Percentiles rank a stretch among this genome's conserved stretches.
Conservation (phyloP, 768 basidiomycete genomes). For the Saitozyma sp. region DNA sequence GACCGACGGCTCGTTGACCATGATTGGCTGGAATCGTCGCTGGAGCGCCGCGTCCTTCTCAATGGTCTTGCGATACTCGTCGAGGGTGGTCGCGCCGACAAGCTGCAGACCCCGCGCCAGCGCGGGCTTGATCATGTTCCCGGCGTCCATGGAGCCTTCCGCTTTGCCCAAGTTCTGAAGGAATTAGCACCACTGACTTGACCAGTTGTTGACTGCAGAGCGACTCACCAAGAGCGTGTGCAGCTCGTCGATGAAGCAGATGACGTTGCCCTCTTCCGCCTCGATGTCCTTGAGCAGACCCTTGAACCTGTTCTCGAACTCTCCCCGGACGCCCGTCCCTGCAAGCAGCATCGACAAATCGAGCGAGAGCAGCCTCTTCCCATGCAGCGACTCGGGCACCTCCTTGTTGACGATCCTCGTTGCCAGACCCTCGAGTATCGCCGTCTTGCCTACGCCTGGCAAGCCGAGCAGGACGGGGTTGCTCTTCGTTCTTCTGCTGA, state of each 20-base stretch:
- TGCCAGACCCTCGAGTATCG: conserved; percentile 85
- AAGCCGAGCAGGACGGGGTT: conserved; percentile 75
- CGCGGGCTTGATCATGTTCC: conserved; percentile 85
- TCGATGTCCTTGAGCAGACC: conserved; percentile 85
- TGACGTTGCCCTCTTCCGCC: conserved; percentile 69
- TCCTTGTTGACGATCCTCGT: conserved; percentile 82
- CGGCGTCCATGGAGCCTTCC: conserved; percentile 88
- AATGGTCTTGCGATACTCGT: conserved; percentile 88
- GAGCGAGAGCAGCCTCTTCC: conserved; percentile 83
- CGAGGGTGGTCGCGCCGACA: conserved; percentile 86
- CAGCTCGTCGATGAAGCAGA: conserved; percentile 93
- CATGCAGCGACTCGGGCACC: conserved; percentile 87
- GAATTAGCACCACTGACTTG: not conserved
- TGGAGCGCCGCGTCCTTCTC: conserved; percentile 89
- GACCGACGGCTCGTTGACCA: conserved; percentile 83
- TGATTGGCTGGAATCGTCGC: conserved; percentile 84
- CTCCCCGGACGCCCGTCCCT: conserved; percentile 85
- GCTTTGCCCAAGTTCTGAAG: conserved; percentile 73
- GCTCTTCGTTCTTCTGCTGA: conserved; percentile 80
- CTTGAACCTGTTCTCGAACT: conserved; percentile 93
- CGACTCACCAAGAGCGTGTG: conserved; percentile 61
- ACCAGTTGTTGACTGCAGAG: not conserved
- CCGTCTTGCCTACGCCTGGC: conserved; percentile 90
- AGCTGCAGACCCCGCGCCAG: conserved; percentile 82
- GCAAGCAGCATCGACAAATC: conserved; percentile 82